Evolutionary conservation across 2,329 filamentous ascomycete species (phyloP).

Genomic region (Nigrospora sphaerica): DNA sequence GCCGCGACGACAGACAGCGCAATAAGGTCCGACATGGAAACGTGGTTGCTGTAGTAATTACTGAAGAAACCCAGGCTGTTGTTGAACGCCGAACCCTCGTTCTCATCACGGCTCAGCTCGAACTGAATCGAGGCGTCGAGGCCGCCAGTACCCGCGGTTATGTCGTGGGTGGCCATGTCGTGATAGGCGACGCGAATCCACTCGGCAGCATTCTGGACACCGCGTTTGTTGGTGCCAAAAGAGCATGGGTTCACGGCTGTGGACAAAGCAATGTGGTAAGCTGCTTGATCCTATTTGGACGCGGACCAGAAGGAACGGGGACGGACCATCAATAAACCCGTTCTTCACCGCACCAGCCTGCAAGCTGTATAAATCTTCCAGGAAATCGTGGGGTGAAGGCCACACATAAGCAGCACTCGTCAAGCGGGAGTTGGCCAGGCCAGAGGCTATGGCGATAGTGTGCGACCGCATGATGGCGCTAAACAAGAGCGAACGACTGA

Average conservation of each 20-base stretch:
- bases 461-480: too few relatives aligned
- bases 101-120: conserved; percentile 11
- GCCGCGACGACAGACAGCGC: conserved; percentile 22
- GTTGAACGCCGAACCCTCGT: conserved; percentile 13
- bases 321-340: conserved; percentile 2
- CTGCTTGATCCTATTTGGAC: background rate
- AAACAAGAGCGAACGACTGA: too few relatives aligned
- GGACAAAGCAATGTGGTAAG: conserved; percentile 5
- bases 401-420: conserved; percentile 2
- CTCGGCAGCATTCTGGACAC: conserved; percentile 10
- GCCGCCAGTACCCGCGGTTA: conserved; percentile 9
- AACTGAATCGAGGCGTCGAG: conserved; percentile 14
- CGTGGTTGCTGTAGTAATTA: conserved; percentile 12
- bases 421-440: background rate
- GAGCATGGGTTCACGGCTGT: conserved; percentile 7
- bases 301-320: background rate
- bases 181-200: conserved; percentile 16
- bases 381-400: background rate
- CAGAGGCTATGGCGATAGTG: background rate
- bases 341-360: background rate
- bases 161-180: conserved; percentile 13
- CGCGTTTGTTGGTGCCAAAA: conserved; percentile 3
- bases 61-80: conserved; percentile 14
- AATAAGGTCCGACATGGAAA: conserved; percentile 21
- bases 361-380: conserved; percentile 2